Percentiles rank a stretch among this genome's conserved stretches.
Evolutionary conservation across 768 basidiomycete genomes (phyloP).

Genomic region (Macrolepiota fuliginosa): DNA sequence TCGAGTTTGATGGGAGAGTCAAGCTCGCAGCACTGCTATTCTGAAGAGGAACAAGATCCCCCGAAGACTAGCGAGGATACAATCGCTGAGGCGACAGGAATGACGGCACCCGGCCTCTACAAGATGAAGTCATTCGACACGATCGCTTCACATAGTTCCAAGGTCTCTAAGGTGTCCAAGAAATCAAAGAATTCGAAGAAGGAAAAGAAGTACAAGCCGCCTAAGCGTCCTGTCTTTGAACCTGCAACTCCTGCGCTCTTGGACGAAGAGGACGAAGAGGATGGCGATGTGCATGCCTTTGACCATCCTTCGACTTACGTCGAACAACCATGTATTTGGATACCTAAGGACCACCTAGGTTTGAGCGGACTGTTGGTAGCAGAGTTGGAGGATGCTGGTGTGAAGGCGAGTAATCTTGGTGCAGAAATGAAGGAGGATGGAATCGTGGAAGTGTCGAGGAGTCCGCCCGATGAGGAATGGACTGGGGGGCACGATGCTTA

Average conservation of each 20-base stretch:
- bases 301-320: slow-evolving; percentile 47
- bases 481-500: slow-evolving; percentile 34
- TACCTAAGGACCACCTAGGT: slow-evolving; percentile 41
- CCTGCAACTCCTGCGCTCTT: slow-evolving; percentile 28
- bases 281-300: slow-evolving; percentile 41
- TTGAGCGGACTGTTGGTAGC: slow-evolving; percentile 35
- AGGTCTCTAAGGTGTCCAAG: slow-evolving; percentile 14
- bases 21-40: slow-evolving; percentile 10
- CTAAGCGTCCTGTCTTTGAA: slow-evolving; percentile 21
- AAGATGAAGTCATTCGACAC: slow-evolving; percentile 11
- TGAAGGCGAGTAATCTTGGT: slow-evolving; percentile 42
- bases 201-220: slow-evolving; percentile 13
- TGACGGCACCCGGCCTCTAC: slow-evolving; percentile 8
- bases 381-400: slow-evolving; percentile 36
- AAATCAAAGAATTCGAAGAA: slow-evolving; percentile 17
- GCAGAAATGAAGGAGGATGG: slow-evolving; percentile 42
- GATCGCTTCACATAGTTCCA: neutral
- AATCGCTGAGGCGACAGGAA: slow-evolving; percentile 16
- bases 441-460: slow-evolving; percentile 42
- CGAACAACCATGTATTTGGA: slow-evolving; percentile 45
- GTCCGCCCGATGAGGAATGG: slow-evolving; percentile 46
- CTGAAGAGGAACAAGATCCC: slow-evolving; percentile 15
- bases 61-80: slow-evolving; percentile 14
- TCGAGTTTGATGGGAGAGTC: slow-evolving; percentile 24
- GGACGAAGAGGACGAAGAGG: slow-evolving; percentile 29